A percentile compares a stretch with the other conserved stretches of the same genome.
Conservation (phyloP, 768 basidiomycete genomes). For the Boletus vinaceobasis region DNA sequence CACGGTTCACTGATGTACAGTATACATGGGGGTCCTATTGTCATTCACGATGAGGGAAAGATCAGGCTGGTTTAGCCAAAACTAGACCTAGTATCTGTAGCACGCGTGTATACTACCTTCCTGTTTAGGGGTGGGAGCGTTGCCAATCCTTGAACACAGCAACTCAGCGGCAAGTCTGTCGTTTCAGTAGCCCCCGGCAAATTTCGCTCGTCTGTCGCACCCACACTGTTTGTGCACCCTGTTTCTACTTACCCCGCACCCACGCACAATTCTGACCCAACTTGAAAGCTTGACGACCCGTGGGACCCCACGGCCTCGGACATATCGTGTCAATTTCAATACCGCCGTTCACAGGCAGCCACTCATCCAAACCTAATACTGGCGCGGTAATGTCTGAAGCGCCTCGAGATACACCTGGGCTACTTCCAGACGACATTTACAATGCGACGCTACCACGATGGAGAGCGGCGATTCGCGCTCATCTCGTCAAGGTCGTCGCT, state of each 20-base stretch:
- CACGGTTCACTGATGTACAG: no score
- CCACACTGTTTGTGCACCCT: background rate
- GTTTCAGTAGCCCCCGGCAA: background rate
- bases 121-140: no score
- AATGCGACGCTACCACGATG: conserved; percentile 59
- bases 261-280: background rate
- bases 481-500: conserved; percentile 50
- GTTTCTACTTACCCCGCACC: background rate
- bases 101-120: no score
- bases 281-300: background rate
- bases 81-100: no score
- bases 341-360: background rate
- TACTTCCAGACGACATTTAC: conserved; percentile 51
- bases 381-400: background rate
- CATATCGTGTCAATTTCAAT: background rate
- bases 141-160: background rate
- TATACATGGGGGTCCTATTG: no score
- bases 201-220: background rate
- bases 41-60: no score
- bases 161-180: background rate
- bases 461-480: conserved; percentile 57
- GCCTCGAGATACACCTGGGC: conserved; percentile 9
- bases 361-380: background rate
- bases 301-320: background rate
- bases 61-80: no score